A percentile compares a stretch with the other conserved stretches of the same genome.
Evolutionary conservation across 192 early-diverging fungal species (phyloP).

Genomic region (Coemansia sp.): DNA sequence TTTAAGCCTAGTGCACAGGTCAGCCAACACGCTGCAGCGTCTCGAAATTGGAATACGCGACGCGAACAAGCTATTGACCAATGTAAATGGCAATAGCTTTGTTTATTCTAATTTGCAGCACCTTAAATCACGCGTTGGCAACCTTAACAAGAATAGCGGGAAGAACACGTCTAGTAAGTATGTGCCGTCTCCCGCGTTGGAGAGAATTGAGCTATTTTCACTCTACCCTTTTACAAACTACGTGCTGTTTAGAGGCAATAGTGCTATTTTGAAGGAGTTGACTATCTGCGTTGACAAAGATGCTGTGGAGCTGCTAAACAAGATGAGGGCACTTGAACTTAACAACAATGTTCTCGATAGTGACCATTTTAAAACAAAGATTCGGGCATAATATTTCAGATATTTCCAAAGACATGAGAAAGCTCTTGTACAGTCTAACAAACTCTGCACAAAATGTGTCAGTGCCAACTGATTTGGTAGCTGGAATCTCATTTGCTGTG

Average conservation of each 20-base stretch:
- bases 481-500: not conserved
- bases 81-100: not conserved
- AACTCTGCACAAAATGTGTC: too few relatives aligned
- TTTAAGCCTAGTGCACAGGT: not conserved
- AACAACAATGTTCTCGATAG: too few relatives aligned
- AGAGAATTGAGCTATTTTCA: not conserved
- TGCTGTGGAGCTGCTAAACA: too few relatives aligned
- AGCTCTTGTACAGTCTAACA: not conserved
- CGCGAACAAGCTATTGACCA: not conserved
- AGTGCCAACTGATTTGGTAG: too few relatives aligned
- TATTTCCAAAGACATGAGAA: too few relatives aligned
- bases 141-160: too few relatives aligned
- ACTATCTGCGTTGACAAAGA: not conserved
- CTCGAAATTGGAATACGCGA: not conserved
- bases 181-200: not conserved
- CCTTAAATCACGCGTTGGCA: not conserved
- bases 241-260: constrained; percentile 6
- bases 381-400: too few relatives aligned
- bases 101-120: not conserved
- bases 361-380: too few relatives aligned
- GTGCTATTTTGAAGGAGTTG: not conserved
- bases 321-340: not conserved
- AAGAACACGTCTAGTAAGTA: not conserved
- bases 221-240: constrained; percentile 6
- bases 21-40: not conserved